These are phyloP conservation scores for Ballota nigra DNA, from an alignment of 257 asterid genomes.

Conservation along the genomic window DNA sequence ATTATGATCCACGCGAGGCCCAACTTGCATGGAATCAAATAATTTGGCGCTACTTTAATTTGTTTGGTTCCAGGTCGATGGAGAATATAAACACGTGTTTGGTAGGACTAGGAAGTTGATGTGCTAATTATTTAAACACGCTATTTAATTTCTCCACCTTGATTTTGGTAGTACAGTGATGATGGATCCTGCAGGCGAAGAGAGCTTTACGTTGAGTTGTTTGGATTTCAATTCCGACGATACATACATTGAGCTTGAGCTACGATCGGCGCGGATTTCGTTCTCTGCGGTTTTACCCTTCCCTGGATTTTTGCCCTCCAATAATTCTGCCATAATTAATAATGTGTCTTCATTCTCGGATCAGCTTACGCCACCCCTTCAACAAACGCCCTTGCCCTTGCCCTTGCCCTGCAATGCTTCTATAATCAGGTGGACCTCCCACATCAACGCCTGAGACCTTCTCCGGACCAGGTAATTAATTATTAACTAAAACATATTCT, in stretches of 20 bases:
- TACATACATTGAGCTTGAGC: slow-evolving; percentile 20
- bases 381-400: not conserved
- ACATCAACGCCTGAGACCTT: not conserved
- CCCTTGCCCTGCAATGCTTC: not conserved
- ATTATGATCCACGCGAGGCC: too few species aligned
- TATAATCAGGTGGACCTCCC: not conserved
- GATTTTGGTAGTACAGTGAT: not conserved
- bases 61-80: not conserved
- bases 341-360: too few species aligned
- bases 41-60: not conserved
- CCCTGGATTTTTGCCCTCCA: slow-evolving; percentile 14
- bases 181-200: slow-evolving; percentile 2
- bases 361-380: too few species aligned
- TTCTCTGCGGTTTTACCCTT: slow-evolving; percentile 19
- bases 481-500: too few species aligned
- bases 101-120: not conserved
- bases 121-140: not conserved
- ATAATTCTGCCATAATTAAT: not conserved
- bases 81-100: slow-evolving; percentile 3
- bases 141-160: not conserved
- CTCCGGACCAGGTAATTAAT: not conserved
- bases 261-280: slow-evolving; percentile 8
- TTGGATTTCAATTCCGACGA: slow-evolving; percentile 18
- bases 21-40: too few species aligned
- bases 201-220: slow-evolving; percentile 4